Base-by-base conservation (phyloP, 2,329 filamentous ascomycete genomes). In the Penicillium vulpinum region DNA sequence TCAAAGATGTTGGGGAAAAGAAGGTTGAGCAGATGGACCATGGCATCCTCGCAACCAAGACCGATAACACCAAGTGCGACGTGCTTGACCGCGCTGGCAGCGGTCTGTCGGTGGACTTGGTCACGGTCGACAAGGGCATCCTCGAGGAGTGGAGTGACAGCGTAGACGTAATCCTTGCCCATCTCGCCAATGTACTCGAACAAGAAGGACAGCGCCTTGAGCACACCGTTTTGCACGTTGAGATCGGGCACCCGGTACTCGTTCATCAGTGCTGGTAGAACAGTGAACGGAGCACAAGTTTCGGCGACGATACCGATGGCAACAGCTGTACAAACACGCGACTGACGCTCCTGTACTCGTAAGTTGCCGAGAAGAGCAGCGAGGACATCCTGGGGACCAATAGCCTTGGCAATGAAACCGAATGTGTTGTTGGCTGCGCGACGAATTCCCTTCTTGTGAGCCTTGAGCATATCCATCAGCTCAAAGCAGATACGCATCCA, bases 401-500 rank as follows among this genome's bases (percentile, higher is more conserved):
- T 99, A 58, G 94, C 94, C 78, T 99, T 99, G 73, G 94, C 94
- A 70, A 99, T 99, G 83, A 97, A 99, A 74, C 94, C 94, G 69
- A 99, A 99, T 0, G 94, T 99, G 81, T 99, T 99, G 85, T 99
- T 99, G 67, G 94, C 95, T 22, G 94, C 94, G 75, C 94, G 89
- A 63, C 94, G 90, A 66, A 99, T 99, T 63, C 94, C 95, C 83
- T 99, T 99, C 80, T 99, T 99, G 82, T 99, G 94, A 7, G 94
- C 94, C 78, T 99, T 99, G 69, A 99, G 85, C 94, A 99, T 99
- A 77, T 99, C 94, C 29, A 99, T 86, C 52, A 99, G 82, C 79
- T 99, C 94, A 76, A 99, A 99, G 79, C 94, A 99, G 74, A 99
- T 99, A 73, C 94, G 88, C 95, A 99, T 99, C 94, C 94, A 99